These are phyloP conservation scores for Suillus americanus DNA, from an alignment of 768 basidiomycete species.

Conservation along the genomic window DNA sequence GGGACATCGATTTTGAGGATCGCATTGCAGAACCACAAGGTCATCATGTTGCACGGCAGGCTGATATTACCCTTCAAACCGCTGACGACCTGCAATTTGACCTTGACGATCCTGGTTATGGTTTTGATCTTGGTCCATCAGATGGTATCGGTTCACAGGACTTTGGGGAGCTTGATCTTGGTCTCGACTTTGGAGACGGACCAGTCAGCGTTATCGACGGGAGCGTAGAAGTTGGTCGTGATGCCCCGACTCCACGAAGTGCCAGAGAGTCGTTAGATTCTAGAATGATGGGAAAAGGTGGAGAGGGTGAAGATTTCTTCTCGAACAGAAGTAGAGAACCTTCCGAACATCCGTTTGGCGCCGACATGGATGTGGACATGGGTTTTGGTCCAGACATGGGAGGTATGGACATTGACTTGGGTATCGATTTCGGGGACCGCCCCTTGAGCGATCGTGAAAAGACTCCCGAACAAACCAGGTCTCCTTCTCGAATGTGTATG, in stretches of 20 bases:
- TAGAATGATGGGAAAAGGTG: constrained; percentile 51
- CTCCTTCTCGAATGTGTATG: constrained; percentile 70
- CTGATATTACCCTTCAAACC: constrained; percentile 85
- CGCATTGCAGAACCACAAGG: constrained; percentile 60
- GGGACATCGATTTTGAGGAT: constrained; percentile 81
- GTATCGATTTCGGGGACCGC: constrained; percentile 68
- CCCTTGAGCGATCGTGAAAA: constrained; percentile 45
- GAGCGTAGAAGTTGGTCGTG: constrained; percentile 78
- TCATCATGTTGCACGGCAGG: constrained; percentile 79
- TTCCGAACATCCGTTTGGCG: constrained; percentile 66
- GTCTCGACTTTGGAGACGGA: constrained; percentile 74
- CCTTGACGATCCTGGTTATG: constrained; percentile 53
- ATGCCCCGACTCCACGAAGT: constrained; percentile 50
- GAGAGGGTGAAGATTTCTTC: constrained; percentile 60
- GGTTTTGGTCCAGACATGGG: constrained; percentile 50
- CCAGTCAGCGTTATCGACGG: constrained; percentile 36
- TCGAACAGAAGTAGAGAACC: constrained; percentile 62
- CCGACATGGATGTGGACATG: constrained; percentile 51
- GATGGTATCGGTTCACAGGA: constrained; percentile 89
- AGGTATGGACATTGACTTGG: constrained; percentile 62
- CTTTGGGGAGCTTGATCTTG: constrained; percentile 70
- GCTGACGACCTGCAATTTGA: constrained; percentile 73
- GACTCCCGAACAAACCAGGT: constrained; percentile 59
- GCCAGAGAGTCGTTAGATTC: constrained; percentile 61
- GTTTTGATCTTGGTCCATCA: constrained; percentile 76